Evolutionary conservation across 805 yeast species (phyloP).

Genomic region (Metschnikowia kofuensis): DNA sequence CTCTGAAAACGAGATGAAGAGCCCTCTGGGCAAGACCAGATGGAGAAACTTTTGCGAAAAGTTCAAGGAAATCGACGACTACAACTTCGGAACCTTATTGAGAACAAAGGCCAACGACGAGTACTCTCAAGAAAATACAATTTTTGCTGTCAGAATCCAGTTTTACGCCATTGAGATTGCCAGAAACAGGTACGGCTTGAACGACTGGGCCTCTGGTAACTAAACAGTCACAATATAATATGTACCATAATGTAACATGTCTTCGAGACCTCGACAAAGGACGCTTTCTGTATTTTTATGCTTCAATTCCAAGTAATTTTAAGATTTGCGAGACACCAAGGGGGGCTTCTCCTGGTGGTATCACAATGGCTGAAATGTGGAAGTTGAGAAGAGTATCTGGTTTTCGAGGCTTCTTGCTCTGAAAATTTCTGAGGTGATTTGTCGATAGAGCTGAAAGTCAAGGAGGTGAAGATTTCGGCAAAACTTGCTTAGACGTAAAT

Average conservation of each 20-base stretch:
- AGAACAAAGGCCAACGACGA: constrained; percentile 71
- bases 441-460: too few species aligned
- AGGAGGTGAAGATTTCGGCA: too few species aligned
- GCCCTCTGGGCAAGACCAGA: constrained; percentile 71
- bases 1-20: constrained; percentile 79
- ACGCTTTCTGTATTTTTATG: too few species aligned
- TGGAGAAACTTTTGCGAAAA: constrained; percentile 88
- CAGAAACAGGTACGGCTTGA: constrained; percentile 84
- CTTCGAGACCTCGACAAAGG: too few species aligned
- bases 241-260: not conserved
- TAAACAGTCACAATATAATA: not conserved
- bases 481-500: too few species aligned
- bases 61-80: constrained; percentile 87
- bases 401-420: too few species aligned
- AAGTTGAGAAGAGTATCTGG: too few species aligned
- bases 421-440: too few species aligned
- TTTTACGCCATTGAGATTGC: constrained; percentile 93
- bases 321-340: too few species aligned
- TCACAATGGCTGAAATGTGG: too few species aligned
- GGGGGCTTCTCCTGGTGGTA: too few species aligned
- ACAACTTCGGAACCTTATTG: constrained; percentile 90
- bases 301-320: too few species aligned
- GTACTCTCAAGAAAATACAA: constrained; percentile 79
- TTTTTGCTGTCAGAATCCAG: constrained; percentile 89
- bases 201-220: constrained; percentile 71